Conservation (phyloP, 768 basidiomycete species). For the Phanerochaete carnosa region DNA sequence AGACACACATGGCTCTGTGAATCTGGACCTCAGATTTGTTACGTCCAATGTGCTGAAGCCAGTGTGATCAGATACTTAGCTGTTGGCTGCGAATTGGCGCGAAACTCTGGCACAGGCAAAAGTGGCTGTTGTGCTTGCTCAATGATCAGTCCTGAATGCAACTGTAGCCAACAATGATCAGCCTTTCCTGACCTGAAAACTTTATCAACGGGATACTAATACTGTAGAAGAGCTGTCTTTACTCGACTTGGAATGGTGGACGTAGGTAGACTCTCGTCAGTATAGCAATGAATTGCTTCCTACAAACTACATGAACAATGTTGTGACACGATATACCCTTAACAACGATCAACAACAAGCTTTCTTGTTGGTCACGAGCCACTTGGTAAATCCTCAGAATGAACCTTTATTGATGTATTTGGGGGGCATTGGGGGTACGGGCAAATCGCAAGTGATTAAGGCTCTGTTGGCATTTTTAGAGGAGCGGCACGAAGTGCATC, state of each 20-base stretch:
- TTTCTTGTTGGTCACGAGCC: neutral
- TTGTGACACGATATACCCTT: neutral
- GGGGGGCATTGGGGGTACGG: constrained; percentile 21
- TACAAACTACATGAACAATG: neutral
- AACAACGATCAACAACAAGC: constrained; percentile 4
- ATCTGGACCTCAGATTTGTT: no score
- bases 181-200: no score
- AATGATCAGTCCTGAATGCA: no score
- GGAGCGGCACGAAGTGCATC: neutral
- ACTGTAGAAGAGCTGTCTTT: neutral
- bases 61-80: no score
- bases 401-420: constrained; percentile 17
- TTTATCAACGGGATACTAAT: no score
- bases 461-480: constrained; percentile 14
- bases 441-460: constrained; percentile 19
- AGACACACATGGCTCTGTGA: no score
- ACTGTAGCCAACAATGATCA: no score
- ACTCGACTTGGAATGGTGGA: neutral
- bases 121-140: neutral
- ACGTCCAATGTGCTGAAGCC: no score
- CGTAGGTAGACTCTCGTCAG: neutral
- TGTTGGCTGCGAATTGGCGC: no score
- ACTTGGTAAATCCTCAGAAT: no score
- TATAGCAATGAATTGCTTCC: neutral
- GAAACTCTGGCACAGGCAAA: neutral